Conservation (phyloP, 768 basidiomycete species). For the Trametes cubensis region DNA sequence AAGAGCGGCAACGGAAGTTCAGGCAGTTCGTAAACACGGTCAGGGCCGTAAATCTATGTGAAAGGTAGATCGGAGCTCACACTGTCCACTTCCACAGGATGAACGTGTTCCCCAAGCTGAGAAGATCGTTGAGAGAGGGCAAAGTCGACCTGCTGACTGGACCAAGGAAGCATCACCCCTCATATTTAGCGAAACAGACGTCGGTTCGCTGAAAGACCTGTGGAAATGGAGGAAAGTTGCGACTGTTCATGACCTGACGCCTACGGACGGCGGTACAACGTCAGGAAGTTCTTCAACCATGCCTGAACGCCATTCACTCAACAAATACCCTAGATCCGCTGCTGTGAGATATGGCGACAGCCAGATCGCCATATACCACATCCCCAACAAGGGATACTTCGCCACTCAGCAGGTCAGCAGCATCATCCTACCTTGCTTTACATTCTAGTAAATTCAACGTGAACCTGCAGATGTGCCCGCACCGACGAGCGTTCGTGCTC, state of each 20-base stretch:
- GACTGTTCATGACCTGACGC: conserved; percentile 48
- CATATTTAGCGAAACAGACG: conserved; percentile 43
- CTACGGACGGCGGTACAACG: conserved; percentile 50
- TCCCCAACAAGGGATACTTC: conserved; percentile 59
- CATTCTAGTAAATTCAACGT: too few relatives aligned
- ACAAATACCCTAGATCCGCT: conserved; percentile 35
- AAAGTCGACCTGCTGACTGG: conserved; percentile 70
- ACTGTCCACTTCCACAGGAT: conserved; percentile 29
- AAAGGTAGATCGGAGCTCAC: conserved; percentile 8
- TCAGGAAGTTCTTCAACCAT: conserved; percentile 31
- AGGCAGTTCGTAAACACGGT: conserved; percentile 70
- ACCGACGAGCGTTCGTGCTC: conserved; percentile 67
- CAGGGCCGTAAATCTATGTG: too few relatives aligned
- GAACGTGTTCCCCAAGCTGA: conserved; percentile 51
- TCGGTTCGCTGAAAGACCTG: conserved; percentile 47
- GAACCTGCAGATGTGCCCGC: conserved; percentile 48
- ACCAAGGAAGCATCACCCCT: conserved; percentile 54
- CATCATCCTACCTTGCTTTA: too few relatives aligned
- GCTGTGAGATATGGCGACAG: conserved; percentile 66
- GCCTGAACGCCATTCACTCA: neutral
- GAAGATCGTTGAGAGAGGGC: conserved; percentile 60
- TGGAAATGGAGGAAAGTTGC: conserved; percentile 65
- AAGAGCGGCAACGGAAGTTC: conserved; percentile 51
- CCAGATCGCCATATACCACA: conserved; percentile 69
- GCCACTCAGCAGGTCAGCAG: conserved; percentile 66